phyloP scores from a whole-genome alignment of 75 land plant species.

The Pseudotsuga menziesii region DNA sequence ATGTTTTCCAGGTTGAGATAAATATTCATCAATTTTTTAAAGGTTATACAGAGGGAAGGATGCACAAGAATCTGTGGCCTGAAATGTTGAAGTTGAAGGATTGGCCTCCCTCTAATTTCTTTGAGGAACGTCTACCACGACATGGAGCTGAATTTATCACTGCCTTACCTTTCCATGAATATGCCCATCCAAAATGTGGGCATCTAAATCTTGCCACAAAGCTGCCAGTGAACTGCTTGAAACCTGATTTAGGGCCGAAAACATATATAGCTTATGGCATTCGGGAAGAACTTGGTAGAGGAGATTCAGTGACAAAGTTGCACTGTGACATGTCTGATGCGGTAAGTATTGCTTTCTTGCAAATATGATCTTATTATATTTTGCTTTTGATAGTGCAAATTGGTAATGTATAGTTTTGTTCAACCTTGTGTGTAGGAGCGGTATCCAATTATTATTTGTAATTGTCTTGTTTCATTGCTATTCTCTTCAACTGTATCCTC shows the following conservation, averaged over 20 bases:
- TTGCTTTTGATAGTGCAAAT: no score
- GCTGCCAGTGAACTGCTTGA: slow-evolving; percentile 49
- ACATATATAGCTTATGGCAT: slow-evolving; percentile 89
- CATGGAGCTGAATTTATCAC: slow-evolving; percentile 68
- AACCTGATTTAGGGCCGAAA: slow-evolving; percentile 90
- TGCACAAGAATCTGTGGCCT: slow-evolving; percentile 68
- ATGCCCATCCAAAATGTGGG: slow-evolving; percentile 82
- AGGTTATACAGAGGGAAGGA: slow-evolving; percentile 74
- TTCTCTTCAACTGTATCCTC: no score
- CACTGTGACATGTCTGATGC: slow-evolving; percentile 93
- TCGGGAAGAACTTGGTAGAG: slow-evolving; percentile 73
- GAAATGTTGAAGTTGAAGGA: slow-evolving; percentile 87
- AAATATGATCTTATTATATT: not conserved
- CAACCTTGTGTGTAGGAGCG: no score
- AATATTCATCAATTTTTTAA: slow-evolving; percentile 66
- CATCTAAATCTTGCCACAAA: slow-evolving; percentile 71
- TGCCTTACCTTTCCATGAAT: slow-evolving; percentile 65
- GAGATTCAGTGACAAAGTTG: slow-evolving; percentile 89
- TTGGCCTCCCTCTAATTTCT: slow-evolving; percentile 76
- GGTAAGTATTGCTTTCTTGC: slow-evolving; percentile 32
- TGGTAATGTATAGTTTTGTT: no score
- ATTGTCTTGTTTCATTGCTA: no score
- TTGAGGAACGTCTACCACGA: slow-evolving; percentile 73
- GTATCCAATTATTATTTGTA: no score
- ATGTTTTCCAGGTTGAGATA: slow-evolving; percentile 69